phyloP scores from a whole-genome alignment of 192 early-diverging fungal species.

The Dissophora ornata region DNA sequence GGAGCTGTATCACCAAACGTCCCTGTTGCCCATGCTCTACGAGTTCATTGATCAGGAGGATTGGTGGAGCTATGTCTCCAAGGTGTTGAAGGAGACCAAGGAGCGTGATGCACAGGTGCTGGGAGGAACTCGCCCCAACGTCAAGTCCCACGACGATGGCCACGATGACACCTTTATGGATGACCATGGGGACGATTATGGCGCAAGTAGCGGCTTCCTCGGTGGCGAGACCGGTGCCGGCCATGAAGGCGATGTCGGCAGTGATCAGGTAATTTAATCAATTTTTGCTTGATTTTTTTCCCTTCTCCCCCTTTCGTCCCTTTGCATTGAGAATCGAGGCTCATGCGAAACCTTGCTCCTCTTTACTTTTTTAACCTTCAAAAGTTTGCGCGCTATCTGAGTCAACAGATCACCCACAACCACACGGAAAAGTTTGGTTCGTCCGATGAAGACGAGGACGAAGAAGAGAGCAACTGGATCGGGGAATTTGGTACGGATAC shows the following conservation, averaged over 20 bases:
- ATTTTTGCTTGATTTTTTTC: background rate
- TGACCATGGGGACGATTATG: constrained; percentile 60
- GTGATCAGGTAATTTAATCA: constrained; percentile 66
- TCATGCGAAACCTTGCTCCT: background rate
- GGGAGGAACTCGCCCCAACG: constrained; percentile 65
- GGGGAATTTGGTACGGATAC: constrained; percentile 47
- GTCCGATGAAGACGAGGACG: constrained; percentile 71
- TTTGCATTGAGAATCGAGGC: background rate
- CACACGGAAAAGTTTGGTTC: constrained; percentile 76
- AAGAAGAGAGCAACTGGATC: constrained; percentile 65
- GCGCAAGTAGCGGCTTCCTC: constrained; percentile 65
- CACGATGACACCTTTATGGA: constrained; percentile 70
- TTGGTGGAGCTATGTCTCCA: constrained; percentile 67
- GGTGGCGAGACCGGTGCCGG: constrained; percentile 60
- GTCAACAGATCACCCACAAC: constrained; percentile 76
- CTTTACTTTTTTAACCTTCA: constrained; percentile 5
- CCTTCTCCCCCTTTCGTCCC: too few relatives aligned
- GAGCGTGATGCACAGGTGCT: constrained; percentile 58
- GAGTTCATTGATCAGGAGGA: constrained; percentile 61
- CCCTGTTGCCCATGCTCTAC: constrained; percentile 36
- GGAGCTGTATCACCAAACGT: constrained; percentile 69
- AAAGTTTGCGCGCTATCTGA: constrained; percentile 77
- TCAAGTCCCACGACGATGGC: constrained; percentile 51
- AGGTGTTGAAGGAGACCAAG: constrained; percentile 57
- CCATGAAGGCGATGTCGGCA: constrained; percentile 69